phyloP scores from a whole-genome alignment of 768 basidiomycete genomes.

The Kwoniella bestiolae region DNA sequence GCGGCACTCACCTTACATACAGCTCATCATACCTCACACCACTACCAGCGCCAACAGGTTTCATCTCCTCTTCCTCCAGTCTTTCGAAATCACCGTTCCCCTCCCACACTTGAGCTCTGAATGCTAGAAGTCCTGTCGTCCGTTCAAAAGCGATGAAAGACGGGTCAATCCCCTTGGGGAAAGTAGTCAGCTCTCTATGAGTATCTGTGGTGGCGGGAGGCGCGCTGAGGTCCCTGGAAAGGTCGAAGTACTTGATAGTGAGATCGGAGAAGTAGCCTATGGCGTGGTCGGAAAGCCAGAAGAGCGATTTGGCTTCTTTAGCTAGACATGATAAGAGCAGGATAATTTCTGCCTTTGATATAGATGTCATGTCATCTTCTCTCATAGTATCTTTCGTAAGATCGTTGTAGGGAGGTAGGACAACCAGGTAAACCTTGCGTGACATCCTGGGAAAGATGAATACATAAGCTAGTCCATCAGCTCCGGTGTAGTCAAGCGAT shows the following conservation, averaged over 20 bases:
- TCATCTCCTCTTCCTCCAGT: constrained; percentile 55
- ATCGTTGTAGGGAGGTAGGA: too few species aligned
- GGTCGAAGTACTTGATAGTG: constrained; percentile 1
- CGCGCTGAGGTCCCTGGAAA: constrained; percentile 18
- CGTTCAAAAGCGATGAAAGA: constrained; percentile 25
- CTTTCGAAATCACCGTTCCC: constrained; percentile 63
- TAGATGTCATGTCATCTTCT: too few species aligned
- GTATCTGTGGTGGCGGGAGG: background rate
- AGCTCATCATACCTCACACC: constrained; percentile 40
- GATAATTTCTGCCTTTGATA: too few species aligned
- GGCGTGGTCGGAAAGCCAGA: too few species aligned
- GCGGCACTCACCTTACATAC: constrained; percentile 5
- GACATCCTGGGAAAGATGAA: too few species aligned
- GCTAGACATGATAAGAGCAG: too few species aligned
- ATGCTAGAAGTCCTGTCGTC: constrained; percentile 67
- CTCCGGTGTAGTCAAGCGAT: background rate
- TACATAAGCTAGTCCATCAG: constrained; percentile 8
- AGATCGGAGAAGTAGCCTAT: too few species aligned
- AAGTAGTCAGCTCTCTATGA: constrained; percentile 27
- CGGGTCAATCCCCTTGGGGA: constrained; percentile 37
- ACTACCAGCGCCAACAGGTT: constrained; percentile 68
- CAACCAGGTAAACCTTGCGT: too few species aligned
- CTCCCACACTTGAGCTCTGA: constrained; percentile 77
- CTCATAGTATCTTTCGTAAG: too few species aligned
- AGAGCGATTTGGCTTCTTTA: too few species aligned